These are phyloP conservation scores for Yamadazyma sp. DNA, from an alignment of 805 yeast species.

Conservation along the genomic window DNA sequence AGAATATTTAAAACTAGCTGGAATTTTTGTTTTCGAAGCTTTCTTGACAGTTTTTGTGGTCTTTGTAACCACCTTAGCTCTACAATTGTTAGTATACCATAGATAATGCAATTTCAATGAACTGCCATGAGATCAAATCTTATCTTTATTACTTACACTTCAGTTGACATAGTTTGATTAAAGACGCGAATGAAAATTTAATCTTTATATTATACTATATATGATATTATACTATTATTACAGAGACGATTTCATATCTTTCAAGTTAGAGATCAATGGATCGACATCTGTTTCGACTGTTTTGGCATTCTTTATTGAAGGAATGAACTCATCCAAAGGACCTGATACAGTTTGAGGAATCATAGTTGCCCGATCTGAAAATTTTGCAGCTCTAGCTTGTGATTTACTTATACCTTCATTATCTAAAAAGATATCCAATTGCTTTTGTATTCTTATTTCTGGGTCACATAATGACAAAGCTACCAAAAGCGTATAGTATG, in stretches of 20 bases:
- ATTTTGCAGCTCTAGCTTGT: conserved; percentile 4
- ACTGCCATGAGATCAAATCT: too few species aligned
- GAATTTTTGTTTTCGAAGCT: background rate
- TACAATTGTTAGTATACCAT: conserved; percentile 3
- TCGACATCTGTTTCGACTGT: too few species aligned
- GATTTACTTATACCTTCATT: conserved; percentile 5
- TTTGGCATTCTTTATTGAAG: too few species aligned
- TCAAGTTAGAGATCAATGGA: too few species aligned
- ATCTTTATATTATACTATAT: too few species aligned
- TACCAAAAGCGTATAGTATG: conserved; percentile 57
- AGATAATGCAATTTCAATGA: too few species aligned
- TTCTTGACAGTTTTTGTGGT: conserved; percentile 5
- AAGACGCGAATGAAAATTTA: too few species aligned
- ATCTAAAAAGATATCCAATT: conserved; percentile 17
- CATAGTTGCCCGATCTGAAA: conserved; percentile 7
- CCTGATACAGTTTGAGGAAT: background rate
- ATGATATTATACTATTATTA: too few species aligned
- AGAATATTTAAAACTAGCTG: conserved; percentile 16
- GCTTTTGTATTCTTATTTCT: conserved; percentile 19
- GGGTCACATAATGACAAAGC: conserved; percentile 53
- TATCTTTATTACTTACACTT: conserved; percentile 4
- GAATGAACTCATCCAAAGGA: background rate
- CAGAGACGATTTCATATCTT: too few species aligned
- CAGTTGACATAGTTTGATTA: too few species aligned
- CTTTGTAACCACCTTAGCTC: conserved; percentile 4